A percentile compares a stretch with the other conserved stretches of the same genome.
These are phyloP conservation scores for Schizochytrium sp. DNA, from an alignment of 108 stramenopile species.

Conservation along the genomic window DNA sequence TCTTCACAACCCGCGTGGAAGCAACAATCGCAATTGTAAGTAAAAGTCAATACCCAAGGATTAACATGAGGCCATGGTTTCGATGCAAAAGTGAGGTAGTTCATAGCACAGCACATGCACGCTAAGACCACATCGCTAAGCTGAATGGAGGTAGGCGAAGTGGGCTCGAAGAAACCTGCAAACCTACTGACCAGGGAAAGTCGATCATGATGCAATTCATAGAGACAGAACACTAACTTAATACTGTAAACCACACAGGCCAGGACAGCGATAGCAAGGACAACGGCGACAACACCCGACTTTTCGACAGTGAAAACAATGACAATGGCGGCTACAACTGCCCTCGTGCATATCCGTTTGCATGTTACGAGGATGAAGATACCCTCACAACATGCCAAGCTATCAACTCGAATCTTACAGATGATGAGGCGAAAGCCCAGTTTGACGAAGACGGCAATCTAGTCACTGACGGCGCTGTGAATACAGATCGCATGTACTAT, in stretches of 20 bases:
- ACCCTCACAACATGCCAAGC: not conserved
- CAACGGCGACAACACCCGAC: constrained; percentile 66
- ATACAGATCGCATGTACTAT: constrained; percentile 69
- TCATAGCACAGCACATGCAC: not conserved
- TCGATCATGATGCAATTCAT: not conserved
- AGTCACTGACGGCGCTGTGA: not conserved
- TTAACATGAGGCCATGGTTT: constrained; percentile 46
- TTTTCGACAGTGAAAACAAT: constrained; percentile 74
- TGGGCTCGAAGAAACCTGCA: not conserved
- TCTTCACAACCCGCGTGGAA: constrained; percentile 69
- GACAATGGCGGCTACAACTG: constrained; percentile 72
- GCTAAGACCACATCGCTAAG: not conserved
- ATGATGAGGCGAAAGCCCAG: not conserved
- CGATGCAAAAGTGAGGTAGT: not conserved
- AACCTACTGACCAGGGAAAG: not conserved
- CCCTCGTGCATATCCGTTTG: constrained; percentile 62
- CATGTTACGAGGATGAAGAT: constrained; percentile 62
- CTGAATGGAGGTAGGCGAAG: not conserved
- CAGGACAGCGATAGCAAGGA: not conserved
- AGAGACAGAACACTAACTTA: not conserved
- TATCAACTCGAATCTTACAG: constrained; percentile 20
- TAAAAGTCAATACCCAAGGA: not conserved
- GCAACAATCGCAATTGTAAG: constrained; percentile 74
- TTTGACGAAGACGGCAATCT: constrained; percentile 60
- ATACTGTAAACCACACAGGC: not conserved